Evolutionary conservation across 148 eudicot species (phyloP), one percentile per base, ranked within the genome.

Genomic region (Polygonum aviculare): DNA sequence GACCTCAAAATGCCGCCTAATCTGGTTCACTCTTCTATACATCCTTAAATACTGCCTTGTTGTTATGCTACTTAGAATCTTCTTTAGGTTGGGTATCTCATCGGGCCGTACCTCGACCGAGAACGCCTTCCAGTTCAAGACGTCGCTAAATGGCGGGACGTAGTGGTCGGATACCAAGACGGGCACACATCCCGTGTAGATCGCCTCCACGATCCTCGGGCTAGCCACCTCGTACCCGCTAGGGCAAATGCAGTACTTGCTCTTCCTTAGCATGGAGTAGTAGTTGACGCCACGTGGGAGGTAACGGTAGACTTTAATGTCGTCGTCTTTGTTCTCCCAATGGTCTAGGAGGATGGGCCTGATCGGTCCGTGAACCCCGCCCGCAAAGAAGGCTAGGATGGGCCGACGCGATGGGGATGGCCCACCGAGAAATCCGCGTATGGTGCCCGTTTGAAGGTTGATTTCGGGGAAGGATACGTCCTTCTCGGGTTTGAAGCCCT

Each of bases 191-290:
- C 95, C 97, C 18, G 87, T 86, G 79, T 93, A 90, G 22, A 93
- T 80, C 0, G 93, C 94, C 79, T 93, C 97, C 8, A 87, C 93
- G 59, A 93, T 51, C 76, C 97, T 83, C 21, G 97, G 93, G 80
- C 95, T 93, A 0, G 97, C 97, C 0, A 93, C 97, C 63, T 93
- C 97, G 15, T 88, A 93, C 1, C 97, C 97, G 71, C 97, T 93
- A 2, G 97, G 91, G 60, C 97, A 93, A 33, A 93, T 39, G 80
- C 97, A 93, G 65, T 73, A 93, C 77, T 76, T 82, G 80, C 95
- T 90, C 78, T 86, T 86, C 72, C 85, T 76, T 52, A 93, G 63
- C 95, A 93, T 89, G 44, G 57, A 82, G n/a, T 83, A 81, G 70
- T 93, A 93, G 8, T 88, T 83, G 16, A 86, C 75, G 0, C 85